Conservation (phyloP, 2,329 filamentous ascomycete genomes). For the Eurotiales sp. region DNA sequence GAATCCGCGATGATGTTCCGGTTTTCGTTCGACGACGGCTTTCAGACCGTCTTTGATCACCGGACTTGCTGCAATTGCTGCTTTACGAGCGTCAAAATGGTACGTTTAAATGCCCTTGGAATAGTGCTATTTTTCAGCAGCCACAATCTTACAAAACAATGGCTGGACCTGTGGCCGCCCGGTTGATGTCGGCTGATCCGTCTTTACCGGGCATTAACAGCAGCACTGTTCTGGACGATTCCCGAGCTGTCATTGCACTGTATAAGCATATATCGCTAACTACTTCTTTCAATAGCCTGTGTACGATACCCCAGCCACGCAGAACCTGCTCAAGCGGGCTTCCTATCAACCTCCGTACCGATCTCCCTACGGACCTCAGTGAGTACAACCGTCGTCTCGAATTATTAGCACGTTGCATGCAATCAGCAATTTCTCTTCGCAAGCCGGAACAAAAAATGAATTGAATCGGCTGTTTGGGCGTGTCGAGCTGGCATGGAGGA, state of each 20-base stretch:
- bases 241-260: no score
- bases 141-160: no score
- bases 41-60: not conserved
- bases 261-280: no score
- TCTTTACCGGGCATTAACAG: not conserved
- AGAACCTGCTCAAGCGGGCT: constrained; percentile 13
- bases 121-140: no score
- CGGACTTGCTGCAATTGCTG: constrained; percentile 2
- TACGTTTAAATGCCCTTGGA: no score
- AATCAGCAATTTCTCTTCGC: no score
- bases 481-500: not conserved
- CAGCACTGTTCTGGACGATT: no score
- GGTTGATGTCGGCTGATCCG: constrained; percentile 9
- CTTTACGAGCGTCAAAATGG: constrained; percentile 11
- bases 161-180: not conserved
- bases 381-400: constrained; percentile 5
- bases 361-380: constrained; percentile 15
- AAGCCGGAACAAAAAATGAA: no score
- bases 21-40: constrained; percentile 14
- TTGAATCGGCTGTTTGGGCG: not conserved
- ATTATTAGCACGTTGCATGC: not conserved
- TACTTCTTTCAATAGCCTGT: constrained; percentile 1
- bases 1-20: constrained; percentile 13
- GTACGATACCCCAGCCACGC: constrained; percentile 7
- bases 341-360: constrained; percentile 11